A percentile compares a stretch with the other conserved stretches of the same genome.
phyloP scores from a whole-genome alignment of 441 rosid genomes.

The Flueggea neowawraea region DNA sequence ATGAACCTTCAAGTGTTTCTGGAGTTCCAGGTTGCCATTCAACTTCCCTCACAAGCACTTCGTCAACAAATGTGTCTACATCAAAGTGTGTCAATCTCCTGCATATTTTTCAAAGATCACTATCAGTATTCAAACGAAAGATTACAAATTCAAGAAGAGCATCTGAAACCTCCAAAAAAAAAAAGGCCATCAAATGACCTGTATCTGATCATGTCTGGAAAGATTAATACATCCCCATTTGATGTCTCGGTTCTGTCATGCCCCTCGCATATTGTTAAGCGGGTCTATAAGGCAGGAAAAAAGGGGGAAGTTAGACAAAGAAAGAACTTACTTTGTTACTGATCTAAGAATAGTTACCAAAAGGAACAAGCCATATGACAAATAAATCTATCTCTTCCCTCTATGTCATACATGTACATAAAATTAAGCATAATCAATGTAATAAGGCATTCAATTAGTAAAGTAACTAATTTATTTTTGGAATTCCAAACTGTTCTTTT shows the following conservation, averaged over 20 bases:
- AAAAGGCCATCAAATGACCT: constrained; percentile 36
- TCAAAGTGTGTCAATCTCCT: constrained; percentile 99
- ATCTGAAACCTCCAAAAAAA: constrained; percentile 5
- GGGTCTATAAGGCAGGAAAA: constrained; percentile 46
- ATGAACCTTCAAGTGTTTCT: constrained; percentile 73
- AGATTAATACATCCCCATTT: constrained; percentile 96
- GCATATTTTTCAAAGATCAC: constrained; percentile 31
- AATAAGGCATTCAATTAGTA: no score
- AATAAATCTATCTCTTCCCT: no score
- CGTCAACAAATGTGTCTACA: constrained; percentile 98
- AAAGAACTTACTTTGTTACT: background rate
- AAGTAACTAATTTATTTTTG: no score
- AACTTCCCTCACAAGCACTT: constrained; percentile 92
- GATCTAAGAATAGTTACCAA: background rate
- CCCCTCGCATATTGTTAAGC: constrained; percentile 96
- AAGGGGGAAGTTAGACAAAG: constrained; percentile 8
- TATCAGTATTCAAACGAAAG: constrained; percentile 18
- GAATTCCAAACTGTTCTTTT: no score
- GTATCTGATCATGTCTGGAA: constrained; percentile 99
- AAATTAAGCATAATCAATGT: no score
- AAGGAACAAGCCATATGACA: no score
- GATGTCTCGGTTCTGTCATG: constrained; percentile 98
- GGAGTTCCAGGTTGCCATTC: constrained; percentile 98
- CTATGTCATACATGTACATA: no score
- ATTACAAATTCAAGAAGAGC: constrained; percentile 1